phyloP scores from a whole-genome alignment of 2,329 filamentous ascomycete genomes.

The Aureobasidium subglaciale region DNA sequence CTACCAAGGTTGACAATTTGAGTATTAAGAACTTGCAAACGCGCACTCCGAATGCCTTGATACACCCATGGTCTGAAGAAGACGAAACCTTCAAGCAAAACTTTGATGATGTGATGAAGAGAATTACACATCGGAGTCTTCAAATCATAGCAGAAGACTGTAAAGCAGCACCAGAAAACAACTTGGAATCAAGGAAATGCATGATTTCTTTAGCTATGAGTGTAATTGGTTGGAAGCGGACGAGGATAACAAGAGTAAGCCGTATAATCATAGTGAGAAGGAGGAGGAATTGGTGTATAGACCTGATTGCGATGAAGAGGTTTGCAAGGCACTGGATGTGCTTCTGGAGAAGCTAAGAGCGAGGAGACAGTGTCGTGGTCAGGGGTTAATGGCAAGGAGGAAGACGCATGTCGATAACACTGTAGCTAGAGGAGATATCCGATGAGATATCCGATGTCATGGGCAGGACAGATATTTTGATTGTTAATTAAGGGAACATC shows the following conservation, averaged over 20 bases:
- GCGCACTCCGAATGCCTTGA: slow-evolving; percentile 2
- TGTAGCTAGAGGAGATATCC: too few species aligned
- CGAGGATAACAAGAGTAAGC: not conserved
- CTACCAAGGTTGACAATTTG: slow-evolving; percentile 16
- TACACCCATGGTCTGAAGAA: not conserved
- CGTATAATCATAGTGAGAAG: not conserved
- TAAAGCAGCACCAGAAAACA: slow-evolving; percentile 16
- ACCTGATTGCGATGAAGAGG: not conserved
- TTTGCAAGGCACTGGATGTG: not conserved
- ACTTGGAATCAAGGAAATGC: slow-evolving; percentile 15
- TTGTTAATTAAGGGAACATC: too few species aligned
- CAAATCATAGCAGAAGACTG: slow-evolving; percentile 20
- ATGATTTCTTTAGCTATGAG: slow-evolving; percentile 20
- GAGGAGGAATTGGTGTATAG: not conserved
- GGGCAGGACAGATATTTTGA: too few species aligned
- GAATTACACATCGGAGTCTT: slow-evolving; percentile 20
- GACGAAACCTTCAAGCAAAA: not conserved
- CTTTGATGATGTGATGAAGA: slow-evolving; percentile 19
- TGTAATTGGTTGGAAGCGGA: not conserved
- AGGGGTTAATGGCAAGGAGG: too few species aligned
- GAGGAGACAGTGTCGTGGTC: too few species aligned
- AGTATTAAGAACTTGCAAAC: slow-evolving; percentile 24
- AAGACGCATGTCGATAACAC: too few species aligned
- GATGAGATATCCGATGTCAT: too few species aligned
- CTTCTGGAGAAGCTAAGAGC: too few species aligned